These are phyloP conservation scores for Aspergillus latus DNA, from an alignment of 2,329 filamentous ascomycete species.

Conservation along the genomic window DNA sequence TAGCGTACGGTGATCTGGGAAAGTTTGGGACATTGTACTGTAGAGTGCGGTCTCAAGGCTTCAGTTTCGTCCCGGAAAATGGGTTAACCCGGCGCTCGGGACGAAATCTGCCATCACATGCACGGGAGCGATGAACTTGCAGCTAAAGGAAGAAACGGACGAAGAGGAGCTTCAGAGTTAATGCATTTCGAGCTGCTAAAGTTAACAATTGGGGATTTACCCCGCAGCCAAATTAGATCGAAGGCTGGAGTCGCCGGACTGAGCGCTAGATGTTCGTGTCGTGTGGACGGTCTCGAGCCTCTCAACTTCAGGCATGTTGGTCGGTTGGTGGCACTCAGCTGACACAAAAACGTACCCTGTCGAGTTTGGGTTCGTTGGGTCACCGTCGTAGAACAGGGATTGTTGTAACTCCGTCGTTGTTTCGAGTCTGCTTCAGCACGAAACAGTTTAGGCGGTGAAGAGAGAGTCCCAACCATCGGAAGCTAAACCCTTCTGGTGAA, in stretches of 20 bases:
- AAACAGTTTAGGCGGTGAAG: slow-evolving; percentile 5
- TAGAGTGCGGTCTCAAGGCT: neutral
- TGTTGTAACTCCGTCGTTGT: neutral
- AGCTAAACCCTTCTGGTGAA: slow-evolving; percentile 5
- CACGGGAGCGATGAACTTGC: no score
- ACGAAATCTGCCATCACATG: no score
- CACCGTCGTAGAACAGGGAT: neutral
- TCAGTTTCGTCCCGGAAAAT: no score
- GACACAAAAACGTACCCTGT: neutral
- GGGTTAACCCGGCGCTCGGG: no score
- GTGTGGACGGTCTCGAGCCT: slow-evolving; percentile 1
- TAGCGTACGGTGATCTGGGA: neutral
- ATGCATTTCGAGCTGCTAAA: neutral
- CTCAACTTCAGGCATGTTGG: neutral
- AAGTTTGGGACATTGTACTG: neutral
- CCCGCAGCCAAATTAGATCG: neutral
- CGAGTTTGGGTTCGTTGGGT: neutral
- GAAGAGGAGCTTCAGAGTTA: no score
- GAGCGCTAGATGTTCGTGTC: neutral
- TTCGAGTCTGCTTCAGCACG: neutral
- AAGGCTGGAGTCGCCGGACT: neutral
- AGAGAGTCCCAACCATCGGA: neutral
- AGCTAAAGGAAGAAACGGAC: no score
- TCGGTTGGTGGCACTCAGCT: neutral
- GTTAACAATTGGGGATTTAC: neutral